Conservation (phyloP, 2,329 filamentous ascomycete genomes). For the Ceratocystis colombiana region DNA sequence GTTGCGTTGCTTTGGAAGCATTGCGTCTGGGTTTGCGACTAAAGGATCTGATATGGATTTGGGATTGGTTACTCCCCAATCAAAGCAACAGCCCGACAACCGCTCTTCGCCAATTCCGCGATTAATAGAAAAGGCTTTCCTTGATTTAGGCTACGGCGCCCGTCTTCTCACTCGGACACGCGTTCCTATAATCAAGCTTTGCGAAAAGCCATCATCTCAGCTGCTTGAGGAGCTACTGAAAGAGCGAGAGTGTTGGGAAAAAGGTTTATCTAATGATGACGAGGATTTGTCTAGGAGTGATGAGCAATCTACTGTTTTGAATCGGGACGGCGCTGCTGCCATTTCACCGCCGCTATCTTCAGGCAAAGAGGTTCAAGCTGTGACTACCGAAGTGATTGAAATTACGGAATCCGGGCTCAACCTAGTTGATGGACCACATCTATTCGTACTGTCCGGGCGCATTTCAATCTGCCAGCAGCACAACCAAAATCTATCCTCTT, state of each 20-base stretch:
- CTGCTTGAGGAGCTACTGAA: conserved; percentile 52
- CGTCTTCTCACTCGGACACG: conserved; percentile 67
- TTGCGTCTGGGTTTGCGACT: conserved; percentile 75
- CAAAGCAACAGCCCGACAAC: conserved; percentile 44
- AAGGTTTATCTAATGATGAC: conserved; percentile 33
- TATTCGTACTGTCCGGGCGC: conserved; percentile 13
- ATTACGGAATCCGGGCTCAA: background rate
- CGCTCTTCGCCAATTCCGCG: conserved; percentile 57
- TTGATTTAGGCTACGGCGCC: conserved; percentile 63
- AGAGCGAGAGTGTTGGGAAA: conserved; percentile 64
- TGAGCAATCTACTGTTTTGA: background rate
- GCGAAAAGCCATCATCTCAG: conserved; percentile 54
- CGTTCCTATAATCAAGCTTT: conserved; percentile 82
- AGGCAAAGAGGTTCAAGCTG: background rate
- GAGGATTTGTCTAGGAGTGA: background rate
- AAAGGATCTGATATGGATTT: conserved; percentile 88
- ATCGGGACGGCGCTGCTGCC: background rate
- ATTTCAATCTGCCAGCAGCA: conserved; percentile 22
- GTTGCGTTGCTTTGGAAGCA: conserved; percentile 69
- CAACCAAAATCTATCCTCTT: conserved; percentile 20
- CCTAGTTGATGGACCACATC: background rate
- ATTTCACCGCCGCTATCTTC: background rate
- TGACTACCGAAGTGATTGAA: background rate
- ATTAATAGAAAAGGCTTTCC: conserved; percentile 62
- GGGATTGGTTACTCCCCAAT: conserved; percentile 58